Percentiles rank a stretch among this genome's conserved stretches.
phyloP scores from a whole-genome alignment of 2,329 filamentous ascomycete species.

The Knoxdaviesia capensis region DNA sequence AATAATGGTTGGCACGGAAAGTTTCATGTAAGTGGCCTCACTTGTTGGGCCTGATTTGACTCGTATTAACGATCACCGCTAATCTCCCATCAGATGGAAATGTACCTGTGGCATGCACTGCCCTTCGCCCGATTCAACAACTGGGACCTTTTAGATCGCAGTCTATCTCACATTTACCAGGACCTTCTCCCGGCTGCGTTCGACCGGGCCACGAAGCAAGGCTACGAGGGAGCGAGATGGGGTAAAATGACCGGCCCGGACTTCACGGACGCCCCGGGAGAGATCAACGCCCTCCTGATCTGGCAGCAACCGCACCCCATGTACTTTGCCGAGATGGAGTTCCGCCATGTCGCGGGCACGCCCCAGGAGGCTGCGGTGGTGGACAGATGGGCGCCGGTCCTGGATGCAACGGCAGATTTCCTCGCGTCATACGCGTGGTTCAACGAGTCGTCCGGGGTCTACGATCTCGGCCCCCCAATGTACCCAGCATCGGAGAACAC shows the following conservation, averaged over 20 bases:
- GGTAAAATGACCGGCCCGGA: slow-evolving; percentile 22
- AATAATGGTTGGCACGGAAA: slow-evolving; percentile 25
- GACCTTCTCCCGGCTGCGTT: slow-evolving; percentile 21
- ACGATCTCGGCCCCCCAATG: slow-evolving; percentile 26
- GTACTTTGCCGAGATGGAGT: slow-evolving; percentile 38
- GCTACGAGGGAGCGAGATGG: slow-evolving; percentile 22
- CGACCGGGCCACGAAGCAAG: slow-evolving; percentile 16
- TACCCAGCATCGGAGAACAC: slow-evolving; percentile 35
- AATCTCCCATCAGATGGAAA: slow-evolving; percentile 19
- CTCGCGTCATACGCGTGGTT: slow-evolving; percentile 37
- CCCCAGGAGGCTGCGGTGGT: slow-evolving; percentile 17
- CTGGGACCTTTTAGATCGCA: slow-evolving; percentile 21
- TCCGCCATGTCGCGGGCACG: slow-evolving; percentile 18
- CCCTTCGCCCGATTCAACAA: slow-evolving; percentile 30
- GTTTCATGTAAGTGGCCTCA: slow-evolving; percentile 3
- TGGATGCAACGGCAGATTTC: slow-evolving; percentile 32
- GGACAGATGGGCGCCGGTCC: slow-evolving; percentile 28
- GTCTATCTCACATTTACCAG: slow-evolving; percentile 22
- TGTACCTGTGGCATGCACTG: slow-evolving; percentile 30
- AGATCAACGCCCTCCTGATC: slow-evolving; percentile 39
- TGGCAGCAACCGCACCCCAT: slow-evolving; percentile 44
- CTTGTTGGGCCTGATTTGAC: neutral
- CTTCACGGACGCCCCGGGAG: slow-evolving; percentile 33
- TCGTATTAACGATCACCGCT: neutral
- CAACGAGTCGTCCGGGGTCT: slow-evolving; percentile 27